Evolutionary conservation across 441 rosid genomes (phyloP).

Genomic region (Euphorbia corollata): DNA sequence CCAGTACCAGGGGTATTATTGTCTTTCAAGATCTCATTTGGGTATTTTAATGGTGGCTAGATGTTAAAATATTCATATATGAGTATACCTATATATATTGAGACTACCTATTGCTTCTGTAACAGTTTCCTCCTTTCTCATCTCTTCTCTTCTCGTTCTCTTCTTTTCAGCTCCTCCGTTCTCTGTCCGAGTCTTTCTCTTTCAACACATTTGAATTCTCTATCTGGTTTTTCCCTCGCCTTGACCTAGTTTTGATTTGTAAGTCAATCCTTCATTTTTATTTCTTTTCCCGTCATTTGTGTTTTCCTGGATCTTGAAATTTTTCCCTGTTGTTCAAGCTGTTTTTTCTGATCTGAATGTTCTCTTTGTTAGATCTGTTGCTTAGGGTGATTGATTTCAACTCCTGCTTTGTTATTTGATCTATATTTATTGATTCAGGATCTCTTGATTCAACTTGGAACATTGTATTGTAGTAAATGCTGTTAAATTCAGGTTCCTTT

Average conservation of each 20-base stretch:
- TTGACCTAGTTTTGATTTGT: conserved; percentile 11
- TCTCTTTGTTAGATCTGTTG: conserved; percentile 14
- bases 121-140: background rate
- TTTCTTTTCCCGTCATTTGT: background rate
- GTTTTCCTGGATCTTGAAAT: background rate
- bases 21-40: too few relatives aligned
- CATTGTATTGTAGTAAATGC: background rate
- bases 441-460: background rate
- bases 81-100: too few relatives aligned
- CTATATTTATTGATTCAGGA: background rate
- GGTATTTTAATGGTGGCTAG: conserved; percentile 1
- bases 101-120: background rate
- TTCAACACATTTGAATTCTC: background rate
- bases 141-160: background rate
- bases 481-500: background rate
- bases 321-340: background rate
- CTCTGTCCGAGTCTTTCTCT: background rate
- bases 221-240: conserved; percentile 1
- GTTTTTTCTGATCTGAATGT: conserved; percentile 2
- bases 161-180: too few relatives aligned
- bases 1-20: too few relatives aligned
- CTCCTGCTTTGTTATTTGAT: background rate
- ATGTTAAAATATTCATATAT: too few relatives aligned
- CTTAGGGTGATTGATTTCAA: background rate
- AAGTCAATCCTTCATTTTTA: conserved; percentile 9